These are phyloP conservation scores for Ophiostoma populinum DNA, from an alignment of 2,329 filamentous ascomycete genomes.

Conservation along the genomic window DNA sequence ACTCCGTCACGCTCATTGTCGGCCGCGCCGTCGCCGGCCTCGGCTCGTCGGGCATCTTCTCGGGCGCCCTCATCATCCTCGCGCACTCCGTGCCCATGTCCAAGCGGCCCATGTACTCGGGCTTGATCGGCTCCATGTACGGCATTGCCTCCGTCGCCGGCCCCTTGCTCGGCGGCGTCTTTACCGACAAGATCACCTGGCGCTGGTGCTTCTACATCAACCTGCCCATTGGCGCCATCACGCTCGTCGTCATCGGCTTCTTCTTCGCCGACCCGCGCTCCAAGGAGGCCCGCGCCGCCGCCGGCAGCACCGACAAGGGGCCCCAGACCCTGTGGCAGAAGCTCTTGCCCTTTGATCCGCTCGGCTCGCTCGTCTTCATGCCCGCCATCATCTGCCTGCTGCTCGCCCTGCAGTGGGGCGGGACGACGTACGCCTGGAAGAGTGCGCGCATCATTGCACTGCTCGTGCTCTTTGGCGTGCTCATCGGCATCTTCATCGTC, in stretches of 20 bases:
- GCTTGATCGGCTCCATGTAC: constrained; percentile 23
- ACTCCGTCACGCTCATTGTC: constrained; percentile 12
- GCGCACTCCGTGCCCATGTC: constrained; percentile 11
- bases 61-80: constrained; percentile 21
- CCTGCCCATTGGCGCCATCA: constrained; percentile 17
- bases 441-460: constrained; percentile 19
- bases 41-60: constrained; percentile 23
- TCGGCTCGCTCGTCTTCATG: constrained; percentile 11
- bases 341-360: constrained; percentile 8
- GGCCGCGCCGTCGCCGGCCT: constrained; percentile 13
- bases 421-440: constrained; percentile 12
- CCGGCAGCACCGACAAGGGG: neutral
- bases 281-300: constrained; percentile 1
- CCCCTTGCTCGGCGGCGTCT: constrained; percentile 14
- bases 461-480: constrained; percentile 19
- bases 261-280: constrained; percentile 11
- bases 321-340: constrained; percentile 11
- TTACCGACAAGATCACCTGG: constrained; percentile 16
- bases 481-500: constrained; percentile 16
- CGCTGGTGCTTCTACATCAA: constrained; percentile 19
- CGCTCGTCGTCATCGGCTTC: constrained; percentile 11
- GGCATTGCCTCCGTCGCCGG: constrained; percentile 19
- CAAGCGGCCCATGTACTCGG: constrained; percentile 13
- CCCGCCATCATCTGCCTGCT: constrained; percentile 23
- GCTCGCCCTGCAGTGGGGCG: constrained; percentile 28